Evolutionary conservation across 306 rosid genomes (phyloP).

Genomic region (Abrus pulchellus): DNA sequence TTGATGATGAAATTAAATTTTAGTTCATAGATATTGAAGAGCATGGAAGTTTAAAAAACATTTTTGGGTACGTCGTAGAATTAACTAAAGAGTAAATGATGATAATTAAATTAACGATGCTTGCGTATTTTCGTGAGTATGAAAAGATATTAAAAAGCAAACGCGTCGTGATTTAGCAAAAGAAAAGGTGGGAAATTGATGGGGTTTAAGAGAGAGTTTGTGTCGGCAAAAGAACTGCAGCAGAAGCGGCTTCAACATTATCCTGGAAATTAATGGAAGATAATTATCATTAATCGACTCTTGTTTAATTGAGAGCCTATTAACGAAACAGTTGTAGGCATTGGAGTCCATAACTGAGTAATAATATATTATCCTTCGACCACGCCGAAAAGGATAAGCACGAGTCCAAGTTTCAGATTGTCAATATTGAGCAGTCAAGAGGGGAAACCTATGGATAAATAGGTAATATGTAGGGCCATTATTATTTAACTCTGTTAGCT

Average conservation of each 20-base stretch:
- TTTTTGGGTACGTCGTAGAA: background rate
- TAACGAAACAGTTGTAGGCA: conserved; percentile 10
- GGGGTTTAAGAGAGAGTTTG: background rate
- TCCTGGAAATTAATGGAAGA: background rate
- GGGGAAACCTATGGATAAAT: conserved; percentile 1
- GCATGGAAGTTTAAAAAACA: background rate
- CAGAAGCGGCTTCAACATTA: background rate
- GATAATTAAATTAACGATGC: background rate
- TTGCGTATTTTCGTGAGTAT: background rate
- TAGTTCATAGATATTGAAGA: conserved; percentile 2
- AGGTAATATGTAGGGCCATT: conserved; percentile 42
- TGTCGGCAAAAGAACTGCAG: conserved; percentile 48
- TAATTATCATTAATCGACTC: background rate
- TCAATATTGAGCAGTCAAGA: background rate
- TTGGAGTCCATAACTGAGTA: conserved; percentile 22
- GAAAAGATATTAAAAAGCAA: background rate
- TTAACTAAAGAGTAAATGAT: background rate
- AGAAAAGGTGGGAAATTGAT: background rate
- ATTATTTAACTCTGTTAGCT: conserved; percentile 2
- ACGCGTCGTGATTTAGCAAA: background rate
- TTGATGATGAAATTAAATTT: background rate
- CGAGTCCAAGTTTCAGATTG: background rate
- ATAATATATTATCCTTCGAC: background rate
- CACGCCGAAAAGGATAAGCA: conserved; percentile 34
- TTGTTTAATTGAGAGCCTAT: background rate